These are phyloP conservation scores for Noccaea bulbosa DNA, from an alignment of 345 rosid species.

Conservation along the genomic window DNA sequence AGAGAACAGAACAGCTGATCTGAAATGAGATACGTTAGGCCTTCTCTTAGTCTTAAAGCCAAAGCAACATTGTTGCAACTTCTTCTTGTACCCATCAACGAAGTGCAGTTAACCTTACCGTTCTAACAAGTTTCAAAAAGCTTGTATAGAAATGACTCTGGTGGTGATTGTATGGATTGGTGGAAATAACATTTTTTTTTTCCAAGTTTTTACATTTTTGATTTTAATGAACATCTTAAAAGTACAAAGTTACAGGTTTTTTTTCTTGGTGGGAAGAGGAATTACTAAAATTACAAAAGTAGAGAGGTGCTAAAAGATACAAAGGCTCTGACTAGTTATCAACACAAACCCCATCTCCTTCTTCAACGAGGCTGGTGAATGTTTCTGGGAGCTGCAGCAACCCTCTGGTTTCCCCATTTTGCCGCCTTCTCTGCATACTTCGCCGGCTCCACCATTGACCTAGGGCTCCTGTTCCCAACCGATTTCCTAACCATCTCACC, in stretches of 20 bases:
- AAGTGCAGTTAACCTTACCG: neutral
- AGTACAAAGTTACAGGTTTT: slow-evolving; percentile 54
- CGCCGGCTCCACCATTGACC: slow-evolving; percentile 33
- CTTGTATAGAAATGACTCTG: neutral
- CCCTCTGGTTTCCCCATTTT: slow-evolving; percentile 47
- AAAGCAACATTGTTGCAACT: slow-evolving; percentile 16
- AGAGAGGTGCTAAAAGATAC: slow-evolving; percentile 29
- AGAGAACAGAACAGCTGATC: neutral
- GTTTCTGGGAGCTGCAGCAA: slow-evolving; percentile 54
- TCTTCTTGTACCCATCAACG: neutral
- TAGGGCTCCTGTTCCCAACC: slow-evolving; percentile 34
- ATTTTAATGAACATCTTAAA: slow-evolving; percentile 52
- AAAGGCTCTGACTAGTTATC: slow-evolving; percentile 38
- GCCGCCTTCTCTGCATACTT: slow-evolving; percentile 58
- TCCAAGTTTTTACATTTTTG: slow-evolving; percentile 45
- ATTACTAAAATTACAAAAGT: slow-evolving; percentile 45
- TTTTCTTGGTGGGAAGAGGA: slow-evolving; percentile 45
- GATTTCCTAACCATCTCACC: slow-evolving; percentile 44
- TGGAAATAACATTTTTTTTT: slow-evolving; percentile 44
- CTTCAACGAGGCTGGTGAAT: slow-evolving; percentile 66
- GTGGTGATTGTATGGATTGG: neutral
- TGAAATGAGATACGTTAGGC: neutral
- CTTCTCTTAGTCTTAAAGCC: slow-evolving; percentile 9
- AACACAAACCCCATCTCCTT: neutral
- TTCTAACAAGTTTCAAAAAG: neutral